Evolutionary conservation across 805 yeast genomes (phyloP), one percentile per base, ranked within the genome.

Genomic region (Pichia kluyveri): DNA sequence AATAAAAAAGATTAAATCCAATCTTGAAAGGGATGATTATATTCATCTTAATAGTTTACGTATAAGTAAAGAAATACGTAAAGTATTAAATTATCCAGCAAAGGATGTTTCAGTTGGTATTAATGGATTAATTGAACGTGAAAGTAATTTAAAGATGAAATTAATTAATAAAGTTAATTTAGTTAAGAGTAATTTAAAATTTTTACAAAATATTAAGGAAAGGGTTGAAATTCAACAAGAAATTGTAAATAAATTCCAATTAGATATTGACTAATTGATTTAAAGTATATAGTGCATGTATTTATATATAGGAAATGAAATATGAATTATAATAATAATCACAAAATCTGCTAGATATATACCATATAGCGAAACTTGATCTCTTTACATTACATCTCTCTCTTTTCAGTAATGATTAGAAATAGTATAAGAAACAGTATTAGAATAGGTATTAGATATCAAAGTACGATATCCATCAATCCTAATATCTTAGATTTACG

Each of bases 31-130:
- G 15, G 65, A 80, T 55, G 96, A 90, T 51, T 93, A 89, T 58
- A 80, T 86, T 12, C 93, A 85, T 56, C 57, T 71, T 41, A 91
- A 90, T 61, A 80, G 96, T 1, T 76, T 74, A 43, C 73, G 99
- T 51, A 77, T 93, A 8, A 73, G 95, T 0, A 80, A 77, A 54
- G 98, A 91, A 60, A 86, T 88, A 49, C 73, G 93, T 30, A 80
- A 80, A 56, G 96, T 93, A 2, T 70, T 93, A 57, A 79, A 77
- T 58, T 82, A 74, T 58, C 98, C 98, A 7, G 75, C 86, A 0
- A 80, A 88, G 54, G 96, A 89, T 58, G 86, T 93, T 6, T 77
- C 83, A 55, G 75, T 77, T 41, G 77, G 78, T 42, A 77, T 85
- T 66, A 90, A 85, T 56, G 68, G 80, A 0, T 65, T 76, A 42